phyloP scores from a whole-genome alignment of 768 basidiomycete genomes.

The Naganishia vaughanmartiniae region DNA sequence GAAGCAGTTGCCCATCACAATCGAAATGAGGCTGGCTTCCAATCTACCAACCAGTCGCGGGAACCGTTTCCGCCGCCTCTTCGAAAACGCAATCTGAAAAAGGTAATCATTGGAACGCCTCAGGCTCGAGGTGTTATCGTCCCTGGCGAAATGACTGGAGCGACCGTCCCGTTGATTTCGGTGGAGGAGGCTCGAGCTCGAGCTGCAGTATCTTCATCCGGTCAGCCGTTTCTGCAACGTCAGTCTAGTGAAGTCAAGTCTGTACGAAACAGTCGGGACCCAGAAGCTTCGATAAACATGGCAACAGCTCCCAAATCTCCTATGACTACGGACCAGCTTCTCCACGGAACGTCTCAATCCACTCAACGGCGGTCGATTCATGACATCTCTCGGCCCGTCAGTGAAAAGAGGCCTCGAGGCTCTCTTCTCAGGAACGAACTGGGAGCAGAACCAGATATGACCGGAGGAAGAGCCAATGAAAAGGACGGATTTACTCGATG shows the following conservation, averaged over 20 bases:
- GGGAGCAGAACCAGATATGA: not conserved
- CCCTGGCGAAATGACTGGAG: not conserved
- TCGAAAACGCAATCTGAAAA: slow-evolving; percentile 2
- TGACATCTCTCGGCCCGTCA: not conserved
- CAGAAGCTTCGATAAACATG: not conserved
- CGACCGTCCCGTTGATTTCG: not conserved
- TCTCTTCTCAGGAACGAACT: not conserved
- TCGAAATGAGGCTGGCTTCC: not conserved
- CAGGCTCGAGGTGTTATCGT: not conserved
- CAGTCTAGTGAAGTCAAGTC: not conserved
- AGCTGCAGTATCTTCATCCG: not conserved
- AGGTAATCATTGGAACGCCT: slow-evolving; percentile 3
- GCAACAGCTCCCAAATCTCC: not conserved
- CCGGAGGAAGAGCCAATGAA: not conserved
- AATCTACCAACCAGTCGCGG: not conserved
- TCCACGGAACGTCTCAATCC: not conserved
- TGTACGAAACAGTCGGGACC: not conserved
- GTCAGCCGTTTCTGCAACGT: not conserved
- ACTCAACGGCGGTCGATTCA: not conserved
- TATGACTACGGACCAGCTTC: not conserved
- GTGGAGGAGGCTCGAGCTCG: slow-evolving; percentile 19
- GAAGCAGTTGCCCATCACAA: not conserved
- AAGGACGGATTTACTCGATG: not conserved
- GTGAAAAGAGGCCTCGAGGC: not conserved
- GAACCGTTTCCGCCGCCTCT: not conserved